Conservation (phyloP, 345 rosid genomes). For the Litchi chinensis region DNA sequence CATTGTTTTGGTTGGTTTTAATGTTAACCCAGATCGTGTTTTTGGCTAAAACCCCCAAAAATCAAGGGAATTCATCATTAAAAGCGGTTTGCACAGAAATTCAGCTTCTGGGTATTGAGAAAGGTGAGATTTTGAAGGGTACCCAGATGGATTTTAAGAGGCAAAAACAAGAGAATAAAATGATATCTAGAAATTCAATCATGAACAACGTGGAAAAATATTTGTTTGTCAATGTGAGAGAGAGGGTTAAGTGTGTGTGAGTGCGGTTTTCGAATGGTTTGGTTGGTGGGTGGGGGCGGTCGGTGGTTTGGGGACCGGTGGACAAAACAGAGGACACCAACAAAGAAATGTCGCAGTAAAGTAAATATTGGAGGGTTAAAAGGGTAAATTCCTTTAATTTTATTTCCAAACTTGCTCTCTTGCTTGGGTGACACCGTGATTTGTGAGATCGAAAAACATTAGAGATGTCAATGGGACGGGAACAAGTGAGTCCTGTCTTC, state of each 20-base stretch:
- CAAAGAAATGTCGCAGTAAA: not conserved
- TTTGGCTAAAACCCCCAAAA: not conserved
- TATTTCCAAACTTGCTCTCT: too few relatives aligned
- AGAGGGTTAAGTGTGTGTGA: not conserved
- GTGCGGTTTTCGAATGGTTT: not conserved
- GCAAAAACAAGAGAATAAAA: not conserved
- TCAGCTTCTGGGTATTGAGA: not conserved
- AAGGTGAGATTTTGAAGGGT: too few relatives aligned
- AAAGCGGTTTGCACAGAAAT: not conserved
- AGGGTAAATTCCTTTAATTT: too few relatives aligned
- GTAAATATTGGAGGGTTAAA: too few relatives aligned
- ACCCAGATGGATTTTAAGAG: not conserved
- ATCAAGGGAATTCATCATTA: conserved; percentile 1
- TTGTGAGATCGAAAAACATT: too few relatives aligned
- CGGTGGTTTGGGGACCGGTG: not conserved
- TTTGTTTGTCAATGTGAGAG: not conserved
- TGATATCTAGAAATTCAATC: not conserved
- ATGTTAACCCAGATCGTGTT: conserved; percentile 9
- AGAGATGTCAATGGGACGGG: too few relatives aligned
- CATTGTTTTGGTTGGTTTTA: conserved; percentile 15
- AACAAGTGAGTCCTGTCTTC: too few relatives aligned
- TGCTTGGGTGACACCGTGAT: too few relatives aligned
- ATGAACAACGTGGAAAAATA: not conserved
- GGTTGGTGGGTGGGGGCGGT: not conserved
- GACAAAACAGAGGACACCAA: not conserved